Evolutionary conservation across 257 asterid species (phyloP), one percentile per base, ranked within the genome.

Genomic region (Cordia subcordata): DNA sequence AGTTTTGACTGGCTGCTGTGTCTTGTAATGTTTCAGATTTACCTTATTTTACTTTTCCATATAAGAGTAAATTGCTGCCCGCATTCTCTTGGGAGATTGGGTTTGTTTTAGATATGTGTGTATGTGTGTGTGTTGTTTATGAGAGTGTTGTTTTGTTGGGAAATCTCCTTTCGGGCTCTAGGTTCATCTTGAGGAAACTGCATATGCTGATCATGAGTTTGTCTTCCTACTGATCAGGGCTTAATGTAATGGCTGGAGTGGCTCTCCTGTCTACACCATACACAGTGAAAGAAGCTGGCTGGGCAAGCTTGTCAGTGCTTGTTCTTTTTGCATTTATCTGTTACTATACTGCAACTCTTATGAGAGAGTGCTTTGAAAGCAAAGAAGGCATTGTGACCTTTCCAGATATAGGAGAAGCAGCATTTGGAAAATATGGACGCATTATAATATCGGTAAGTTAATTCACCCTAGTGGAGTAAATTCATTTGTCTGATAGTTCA

Each of bases 361-460:
- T 89, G 95, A 86, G 77, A 63, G 68, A 68, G 65, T 82, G 92
- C 80, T 89, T 89, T 32, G 92, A 89, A 65, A 81, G 87, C 79
- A 71, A 61, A 56, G 79, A 76, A 67, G 88, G 86, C 60, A 86
- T 89, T 64, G 44, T 71, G 64, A 77, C 85, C 19, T 86, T 78
- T 67, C 94, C 94, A 11, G 97, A 89, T 69, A 84, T 89, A 62
- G 97, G 95, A 64, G 86, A 82, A 70, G 97, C 95, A 45, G 95
- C 97, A 40, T 82, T 84, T 65, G 97, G 97, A 54, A 84, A 66
- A 68, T 69, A 45, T 20, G 94, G 95, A 32, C 87, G 95, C 21
- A 65, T 89, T 63, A n/a, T 86, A 10, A 66, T 86, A 55, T 89
- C 95, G 74, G 92, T 89, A 79, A 76, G 82, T 77, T 60, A 8